A percentile compares a stretch with the other conserved stretches of the same genome.
These are phyloP conservation scores for Peronospora destructor DNA, from an alignment of 352 stramenopile genomes.

Conservation along the genomic window DNA sequence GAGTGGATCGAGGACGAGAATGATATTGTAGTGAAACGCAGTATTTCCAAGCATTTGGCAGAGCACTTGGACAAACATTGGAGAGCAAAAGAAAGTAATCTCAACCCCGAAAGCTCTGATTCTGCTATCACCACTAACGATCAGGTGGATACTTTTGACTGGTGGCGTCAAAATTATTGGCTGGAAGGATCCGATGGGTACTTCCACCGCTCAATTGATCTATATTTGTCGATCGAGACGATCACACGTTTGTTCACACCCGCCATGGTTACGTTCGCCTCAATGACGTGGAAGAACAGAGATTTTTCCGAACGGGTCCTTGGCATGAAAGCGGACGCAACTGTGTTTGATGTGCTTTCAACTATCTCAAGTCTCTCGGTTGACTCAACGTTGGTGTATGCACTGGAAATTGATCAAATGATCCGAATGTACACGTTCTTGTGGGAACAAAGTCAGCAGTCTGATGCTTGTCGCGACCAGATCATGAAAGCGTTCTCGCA, in stretches of 20 bases:
- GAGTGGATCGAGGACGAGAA: conserved; percentile 44
- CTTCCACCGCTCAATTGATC: conserved; percentile 32
- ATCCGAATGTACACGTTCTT: conserved; percentile 36
- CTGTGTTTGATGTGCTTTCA: conserved; percentile 35
- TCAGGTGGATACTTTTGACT: conserved; percentile 8
- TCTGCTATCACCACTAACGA: conserved; percentile 6
- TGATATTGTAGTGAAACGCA: conserved; percentile 25
- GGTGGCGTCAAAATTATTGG: conserved; percentile 33
- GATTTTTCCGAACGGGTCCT: conserved; percentile 32
- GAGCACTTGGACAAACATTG: conserved; percentile 41
- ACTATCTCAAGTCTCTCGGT: conserved; percentile 31
- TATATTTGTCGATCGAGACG: conserved; percentile 38
- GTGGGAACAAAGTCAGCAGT: conserved; percentile 33
- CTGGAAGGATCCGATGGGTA: conserved; percentile 33
- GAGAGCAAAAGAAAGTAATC: conserved; percentile 7
- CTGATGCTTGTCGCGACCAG: conserved; percentile 10
- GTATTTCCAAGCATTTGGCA: conserved; percentile 42
- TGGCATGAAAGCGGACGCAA: conserved; percentile 38
- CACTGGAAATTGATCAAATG: conserved; percentile 22
- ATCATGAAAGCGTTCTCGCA: conserved; percentile 26
- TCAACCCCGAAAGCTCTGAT: neutral
- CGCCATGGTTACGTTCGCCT: conserved; percentile 42
- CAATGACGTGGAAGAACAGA: conserved; percentile 32
- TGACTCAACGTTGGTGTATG: conserved; percentile 8
- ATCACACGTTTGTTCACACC: conserved; percentile 35